Evolutionary conservation across 2,329 filamentous ascomycete genomes (phyloP), one percentile per base, ranked within the genome.

Genomic region (Pestalotiopsis sp.): DNA sequence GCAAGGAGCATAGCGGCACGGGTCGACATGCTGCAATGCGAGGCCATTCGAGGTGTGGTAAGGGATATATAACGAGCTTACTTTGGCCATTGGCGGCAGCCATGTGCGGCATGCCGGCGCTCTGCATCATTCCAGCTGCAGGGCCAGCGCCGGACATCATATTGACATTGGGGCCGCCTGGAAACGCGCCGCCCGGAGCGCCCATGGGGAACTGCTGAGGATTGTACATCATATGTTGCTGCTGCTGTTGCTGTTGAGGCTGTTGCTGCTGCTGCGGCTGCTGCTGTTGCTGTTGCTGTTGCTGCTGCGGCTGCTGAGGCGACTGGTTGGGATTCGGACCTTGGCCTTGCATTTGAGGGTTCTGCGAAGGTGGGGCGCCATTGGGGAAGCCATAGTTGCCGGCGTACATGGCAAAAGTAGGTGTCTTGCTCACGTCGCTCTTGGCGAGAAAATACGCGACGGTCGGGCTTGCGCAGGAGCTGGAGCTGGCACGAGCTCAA

Each of bases 61-160:
- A 65, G 69, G 65, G 68, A 69, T 69, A 58, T 36, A 70, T 69
- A 69, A 71, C 55, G n/a, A 58, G 83, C 87, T 85, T 81, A 89
- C 87, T 88, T 77, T 89, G 87, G 66, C 87, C 86, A 82, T 88
- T 89, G 71, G 84, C 79, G 64, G 71, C 74, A 72, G 82, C 81
- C 86, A 89, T 88, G 77, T 87, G 86, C 71, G 83, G 84, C 86
- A 89, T 88, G 76, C 81, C 85, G 73, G 86, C 79, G 77, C 85
- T 88, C 80, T 87, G 88, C 88, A 91, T 90, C 87, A 91, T 90
- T 75, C 84, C 68, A 66, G 57, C 87, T 79, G 82, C 84, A 80
- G 85, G 83, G 55, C 84, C 85, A 71, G 79, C 79, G 72, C 81
- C 83, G 64, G 82, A 80, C 83, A 88, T 88, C 85, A 89, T 87